Evolutionary conservation across 805 yeast genomes (phyloP).

Genomic region (Yarrowia osloensis): DNA sequence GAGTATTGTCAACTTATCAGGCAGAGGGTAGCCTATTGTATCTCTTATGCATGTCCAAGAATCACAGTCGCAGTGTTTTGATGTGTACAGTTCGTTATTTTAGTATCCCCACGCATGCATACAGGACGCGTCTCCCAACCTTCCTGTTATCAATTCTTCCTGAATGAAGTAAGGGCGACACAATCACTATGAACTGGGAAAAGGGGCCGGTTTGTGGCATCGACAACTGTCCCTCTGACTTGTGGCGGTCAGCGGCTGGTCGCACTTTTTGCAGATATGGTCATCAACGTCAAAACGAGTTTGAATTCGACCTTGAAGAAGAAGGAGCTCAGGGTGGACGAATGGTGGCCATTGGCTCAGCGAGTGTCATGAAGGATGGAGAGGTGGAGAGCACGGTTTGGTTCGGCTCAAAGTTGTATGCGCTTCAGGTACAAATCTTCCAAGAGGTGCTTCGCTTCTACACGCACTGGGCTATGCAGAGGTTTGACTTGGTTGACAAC

Average conservation of each 20-base stretch:
- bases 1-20: no score
- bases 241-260: conserved; percentile 76
- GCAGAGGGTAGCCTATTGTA: no score
- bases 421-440: background rate
- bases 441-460: background rate
- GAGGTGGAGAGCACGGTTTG: background rate
- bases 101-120: background rate
- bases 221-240: conserved; percentile 80
- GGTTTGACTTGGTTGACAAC: background rate
- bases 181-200: conserved; percentile 4
- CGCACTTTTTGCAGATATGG: conserved; percentile 84
- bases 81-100: background rate
- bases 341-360: background rate
- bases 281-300: conserved; percentile 51
- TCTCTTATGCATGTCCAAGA: no score
- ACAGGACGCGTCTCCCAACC: background rate
- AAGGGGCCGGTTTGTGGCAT: conserved; percentile 83
- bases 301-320: background rate
- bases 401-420: background rate
- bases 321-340: background rate
- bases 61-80: no score
- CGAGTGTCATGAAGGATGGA: background rate
- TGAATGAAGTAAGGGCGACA: background rate
- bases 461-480: background rate
- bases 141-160: background rate